These are phyloP conservation scores for Alternaria brassicae DNA, from an alignment of 2,329 filamentous ascomycete genomes.

Conservation along the genomic window DNA sequence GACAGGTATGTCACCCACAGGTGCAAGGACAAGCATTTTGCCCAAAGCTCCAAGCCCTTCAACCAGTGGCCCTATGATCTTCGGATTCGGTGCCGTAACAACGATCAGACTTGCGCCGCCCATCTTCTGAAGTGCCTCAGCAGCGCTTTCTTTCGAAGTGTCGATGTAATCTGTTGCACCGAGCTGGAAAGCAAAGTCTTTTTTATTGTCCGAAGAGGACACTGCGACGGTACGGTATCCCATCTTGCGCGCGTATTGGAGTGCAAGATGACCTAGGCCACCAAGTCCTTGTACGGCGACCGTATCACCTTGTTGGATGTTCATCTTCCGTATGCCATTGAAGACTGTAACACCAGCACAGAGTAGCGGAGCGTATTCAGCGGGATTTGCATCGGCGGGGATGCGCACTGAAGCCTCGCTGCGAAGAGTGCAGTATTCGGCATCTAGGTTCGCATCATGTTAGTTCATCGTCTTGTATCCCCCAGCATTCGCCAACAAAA, in stretches of 20 bases:
- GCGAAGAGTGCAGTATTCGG: constrained; percentile 68
- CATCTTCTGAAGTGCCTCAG: constrained; percentile 60
- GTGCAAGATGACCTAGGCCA: constrained; percentile 60
- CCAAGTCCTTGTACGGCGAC: constrained; percentile 63
- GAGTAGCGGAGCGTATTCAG: constrained; percentile 56
- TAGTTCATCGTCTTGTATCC: background rate
- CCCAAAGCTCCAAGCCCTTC: constrained; percentile 62
- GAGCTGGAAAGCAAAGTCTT: constrained; percentile 60
- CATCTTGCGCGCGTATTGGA: constrained; percentile 62
- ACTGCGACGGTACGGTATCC: constrained; percentile 62
- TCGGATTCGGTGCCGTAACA: constrained; percentile 67
- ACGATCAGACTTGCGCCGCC: constrained; percentile 70
- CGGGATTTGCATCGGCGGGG: constrained; percentile 56
- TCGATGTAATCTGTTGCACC: constrained; percentile 66
- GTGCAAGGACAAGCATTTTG: constrained; percentile 67
- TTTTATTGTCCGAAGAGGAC: constrained; percentile 59
- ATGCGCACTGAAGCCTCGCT: constrained; percentile 66
- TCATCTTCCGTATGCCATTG: constrained; percentile 59
- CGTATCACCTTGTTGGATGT: constrained; percentile 53
- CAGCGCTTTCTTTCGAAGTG: constrained; percentile 59
- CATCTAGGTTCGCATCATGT: constrained; percentile 44
- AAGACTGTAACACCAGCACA: constrained; percentile 61
- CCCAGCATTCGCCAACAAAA: background rate
- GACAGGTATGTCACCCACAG: constrained; percentile 55
- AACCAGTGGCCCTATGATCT: constrained; percentile 62